phyloP scores from a whole-genome alignment of 2,329 filamentous ascomycete genomes.

The Ophiognomonia clavigignenti-juglandacearum region DNA sequence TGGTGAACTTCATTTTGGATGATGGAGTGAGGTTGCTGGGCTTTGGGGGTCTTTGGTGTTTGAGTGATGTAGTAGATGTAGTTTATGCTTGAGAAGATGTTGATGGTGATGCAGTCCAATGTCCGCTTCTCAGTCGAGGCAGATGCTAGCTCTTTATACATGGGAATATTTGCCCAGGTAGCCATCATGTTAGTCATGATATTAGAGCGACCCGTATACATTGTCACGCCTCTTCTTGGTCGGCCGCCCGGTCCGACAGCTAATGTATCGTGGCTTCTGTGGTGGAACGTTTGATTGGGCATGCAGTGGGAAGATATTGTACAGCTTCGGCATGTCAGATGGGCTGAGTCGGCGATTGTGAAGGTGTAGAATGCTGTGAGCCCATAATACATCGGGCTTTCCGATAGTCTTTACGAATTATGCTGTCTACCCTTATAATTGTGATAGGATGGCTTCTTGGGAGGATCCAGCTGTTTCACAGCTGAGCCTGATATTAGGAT shows the following conservation, averaged over 20 bases:
- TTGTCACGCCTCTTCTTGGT: not conserved
- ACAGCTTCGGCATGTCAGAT: slow-evolving; percentile 4
- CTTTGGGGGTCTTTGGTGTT: not conserved
- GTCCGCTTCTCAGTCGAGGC: not conserved
- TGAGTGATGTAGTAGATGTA: not conserved
- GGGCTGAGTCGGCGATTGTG: not conserved
- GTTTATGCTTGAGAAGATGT: not conserved
- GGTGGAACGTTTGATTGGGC: slow-evolving; percentile 10
- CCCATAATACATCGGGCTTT: not conserved
- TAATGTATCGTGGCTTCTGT: slow-evolving; percentile 2
- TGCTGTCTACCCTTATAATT: not conserved
- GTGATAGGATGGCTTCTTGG: no score
- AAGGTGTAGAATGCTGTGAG: not conserved
- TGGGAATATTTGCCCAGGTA: no score
- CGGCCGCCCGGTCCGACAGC: slow-evolving; percentile 7
- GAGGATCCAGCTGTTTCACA: no score
- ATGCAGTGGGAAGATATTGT: not conserved
- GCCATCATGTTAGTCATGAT: not conserved
- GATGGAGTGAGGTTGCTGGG: not conserved
- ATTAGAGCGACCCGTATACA: not conserved
- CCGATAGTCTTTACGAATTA: not conserved
- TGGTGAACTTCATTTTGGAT: slow-evolving; percentile 14
- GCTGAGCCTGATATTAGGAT: no score
- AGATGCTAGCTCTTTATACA: slow-evolving; percentile 4
- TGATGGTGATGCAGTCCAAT: slow-evolving; percentile 1